These are phyloP conservation scores for Leishmania arabica DNA, from an alignment of 208 protist genomes.

Conservation along the genomic window DNA sequence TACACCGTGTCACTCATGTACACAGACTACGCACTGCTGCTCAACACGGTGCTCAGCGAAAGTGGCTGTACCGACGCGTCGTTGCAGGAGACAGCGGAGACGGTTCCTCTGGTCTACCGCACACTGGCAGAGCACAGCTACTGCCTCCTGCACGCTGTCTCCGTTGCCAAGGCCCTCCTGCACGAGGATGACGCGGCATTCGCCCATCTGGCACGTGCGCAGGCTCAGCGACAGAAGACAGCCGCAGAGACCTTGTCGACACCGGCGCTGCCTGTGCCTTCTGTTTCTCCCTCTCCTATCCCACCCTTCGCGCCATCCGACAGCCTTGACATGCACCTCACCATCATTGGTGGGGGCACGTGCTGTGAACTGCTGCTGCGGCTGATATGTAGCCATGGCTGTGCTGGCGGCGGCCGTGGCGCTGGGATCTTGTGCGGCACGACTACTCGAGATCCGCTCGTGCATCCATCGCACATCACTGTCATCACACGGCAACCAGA, in stretches of 20 bases:
- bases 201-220: conserved; percentile 39
- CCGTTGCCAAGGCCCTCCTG: conserved; percentile 51
- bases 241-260: neutral
- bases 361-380: conserved; percentile 39
- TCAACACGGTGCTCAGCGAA: conserved; percentile 51
- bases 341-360: conserved; percentile 66
- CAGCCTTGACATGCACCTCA: conserved; percentile 53
- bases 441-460: conserved; percentile 20
- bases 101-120: conserved; percentile 57
- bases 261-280: neutral
- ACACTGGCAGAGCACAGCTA: conserved; percentile 65
- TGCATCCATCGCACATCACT: conserved; percentile 77
- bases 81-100: conserved; percentile 39
- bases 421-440: neutral
- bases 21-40: conserved; percentile 47
- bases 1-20: conserved; percentile 27
- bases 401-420: conserved; percentile 2
- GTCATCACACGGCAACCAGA: conserved; percentile 75
- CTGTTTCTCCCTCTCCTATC: conserved; percentile 10
- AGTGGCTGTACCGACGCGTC: conserved; percentile 57
- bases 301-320: conserved; percentile 32
- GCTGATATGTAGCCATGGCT: conserved; percentile 3
- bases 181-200: conserved; percentile 56
- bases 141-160: conserved; percentile 56
- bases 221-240: conserved; percentile 31